Evolutionary conservation across 176 grass and related monocot genomes (phyloP).

Genomic region (Tillandsia fasciculata): DNA sequence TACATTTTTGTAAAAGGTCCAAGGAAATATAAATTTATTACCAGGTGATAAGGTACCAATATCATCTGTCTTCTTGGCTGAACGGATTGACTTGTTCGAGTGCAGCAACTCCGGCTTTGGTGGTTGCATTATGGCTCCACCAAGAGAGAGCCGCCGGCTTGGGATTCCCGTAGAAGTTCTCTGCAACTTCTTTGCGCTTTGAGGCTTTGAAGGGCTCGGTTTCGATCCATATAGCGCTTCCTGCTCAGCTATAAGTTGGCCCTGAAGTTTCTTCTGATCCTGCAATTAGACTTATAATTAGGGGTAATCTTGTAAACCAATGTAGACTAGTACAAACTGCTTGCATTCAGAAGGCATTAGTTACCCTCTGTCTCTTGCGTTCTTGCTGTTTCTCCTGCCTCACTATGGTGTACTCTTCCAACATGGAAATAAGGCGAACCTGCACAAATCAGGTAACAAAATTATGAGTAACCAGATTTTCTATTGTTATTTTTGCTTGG

Average conservation of each 20-base stretch:
- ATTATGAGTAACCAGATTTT: background rate
- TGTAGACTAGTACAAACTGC: background rate
- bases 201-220: conserved; percentile 61
- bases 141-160: conserved; percentile 53
- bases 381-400: conserved; percentile 65
- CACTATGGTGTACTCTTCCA: conserved; percentile 56
- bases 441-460: conserved; percentile 26
- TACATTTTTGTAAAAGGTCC: too few relatives aligned
- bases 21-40: conserved; percentile 3
- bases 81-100: conserved; percentile 34
- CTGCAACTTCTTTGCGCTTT: conserved; percentile 41
- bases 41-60: conserved; percentile 39
- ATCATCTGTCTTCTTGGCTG: conserved; percentile 44
- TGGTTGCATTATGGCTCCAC: conserved; percentile 47
- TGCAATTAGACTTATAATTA: conserved; percentile 15
- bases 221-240: conserved; percentile 63
- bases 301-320: background rate
- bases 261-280: conserved; percentile 70
- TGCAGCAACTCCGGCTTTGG: conserved; percentile 32
- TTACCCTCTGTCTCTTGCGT: conserved; percentile 63
- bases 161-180: conserved; percentile 27
- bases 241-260: conserved; percentile 61
- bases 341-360: background rate
- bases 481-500: background rate
- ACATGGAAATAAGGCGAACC: conserved; percentile 50